Evolutionary conservation across 352 stramenopile species (phyloP).

Genomic region (Peronospora farinosa): DNA sequence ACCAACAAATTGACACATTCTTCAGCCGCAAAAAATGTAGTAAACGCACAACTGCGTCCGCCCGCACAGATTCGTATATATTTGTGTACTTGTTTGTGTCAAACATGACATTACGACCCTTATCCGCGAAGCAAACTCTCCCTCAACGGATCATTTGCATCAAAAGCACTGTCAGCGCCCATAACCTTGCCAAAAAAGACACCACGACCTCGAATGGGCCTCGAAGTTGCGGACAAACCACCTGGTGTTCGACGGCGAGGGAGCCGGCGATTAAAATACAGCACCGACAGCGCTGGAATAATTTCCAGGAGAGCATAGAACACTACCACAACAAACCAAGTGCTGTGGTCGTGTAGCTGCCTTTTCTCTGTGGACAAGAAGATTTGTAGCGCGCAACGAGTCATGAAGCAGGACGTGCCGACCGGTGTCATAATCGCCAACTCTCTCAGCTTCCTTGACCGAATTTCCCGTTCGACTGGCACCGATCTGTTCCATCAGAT

Average conservation of each 20-base stretch:
- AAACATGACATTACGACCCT: neutral
- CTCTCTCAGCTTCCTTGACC: slow-evolving; percentile 80
- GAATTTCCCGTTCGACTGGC: slow-evolving; percentile 73
- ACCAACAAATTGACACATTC: neutral
- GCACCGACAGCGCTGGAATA: slow-evolving; percentile 60
- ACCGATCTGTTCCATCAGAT: slow-evolving; percentile 42
- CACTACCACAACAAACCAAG: slow-evolving; percentile 73
- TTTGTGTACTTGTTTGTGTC: neutral
- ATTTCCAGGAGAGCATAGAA: slow-evolving; percentile 82
- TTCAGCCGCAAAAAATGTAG: neutral
- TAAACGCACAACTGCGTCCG: too few relatives aligned
- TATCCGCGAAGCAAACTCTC: slow-evolving; percentile 46
- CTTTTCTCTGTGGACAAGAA: slow-evolving; percentile 58
- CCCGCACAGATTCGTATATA: neutral
- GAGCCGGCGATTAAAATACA: slow-evolving; percentile 82
- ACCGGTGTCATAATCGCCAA: slow-evolving; percentile 73
- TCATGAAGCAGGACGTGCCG: slow-evolving; percentile 81
- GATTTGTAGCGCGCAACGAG: slow-evolving; percentile 62
- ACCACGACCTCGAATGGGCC: slow-evolving; percentile 33
- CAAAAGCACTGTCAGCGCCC: slow-evolving; percentile 14
- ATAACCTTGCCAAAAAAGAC: slow-evolving; percentile 53
- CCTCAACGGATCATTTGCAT: slow-evolving; percentile 30
- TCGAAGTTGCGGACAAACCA: slow-evolving; percentile 27
- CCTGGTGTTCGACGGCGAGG: slow-evolving; percentile 36
- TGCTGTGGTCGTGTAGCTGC: slow-evolving; percentile 69